phyloP scores from a whole-genome alignment of 495 filamentous ascomycete genomes.

The Aspergillus kassunensis region DNA sequence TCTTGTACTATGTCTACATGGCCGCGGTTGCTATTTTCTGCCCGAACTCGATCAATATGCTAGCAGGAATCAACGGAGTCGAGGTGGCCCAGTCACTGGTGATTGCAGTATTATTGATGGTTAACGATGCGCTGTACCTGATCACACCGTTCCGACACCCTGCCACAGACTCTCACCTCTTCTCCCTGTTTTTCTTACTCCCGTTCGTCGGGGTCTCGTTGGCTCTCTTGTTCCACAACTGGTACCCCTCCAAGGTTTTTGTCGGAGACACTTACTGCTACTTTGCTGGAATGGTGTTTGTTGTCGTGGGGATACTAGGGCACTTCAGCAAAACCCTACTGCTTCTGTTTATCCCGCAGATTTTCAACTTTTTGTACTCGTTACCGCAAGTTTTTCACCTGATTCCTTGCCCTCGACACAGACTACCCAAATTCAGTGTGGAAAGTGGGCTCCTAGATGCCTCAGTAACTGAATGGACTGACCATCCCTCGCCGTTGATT shows the following conservation, averaged over 20 bases:
- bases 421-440: conserved; percentile 82
- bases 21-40: conserved; percentile 90
- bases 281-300: conserved; percentile 98
- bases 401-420: conserved; percentile 88
- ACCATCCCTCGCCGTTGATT: conserved; percentile 63
- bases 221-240: conserved; percentile 86
- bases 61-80: conserved; percentile 95
- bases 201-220: conserved; percentile 90
- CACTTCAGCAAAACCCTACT: conserved; percentile 98
- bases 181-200: conserved; percentile 89
- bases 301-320: conserved; percentile 90
- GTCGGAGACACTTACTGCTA: conserved; percentile 99
- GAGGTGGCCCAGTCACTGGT: conserved; percentile 93
- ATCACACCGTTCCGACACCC: conserved; percentile 78
- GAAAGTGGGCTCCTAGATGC: conserved; percentile 79
- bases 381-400: conserved; percentile 83
- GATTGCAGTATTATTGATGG: conserved; percentile 74
- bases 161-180: conserved; percentile 91
- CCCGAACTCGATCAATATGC: conserved; percentile 97
- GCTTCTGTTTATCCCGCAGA: conserved; percentile 86
- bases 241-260: conserved; percentile 93
- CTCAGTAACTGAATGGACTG: conserved; percentile 72
- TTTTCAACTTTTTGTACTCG: conserved; percentile 95
- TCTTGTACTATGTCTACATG: conserved; percentile 96
- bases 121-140: conserved; percentile 82